Base-by-base conservation (phyloP, 257 asterid genomes). In the Solanum chiquidenum region DNA sequence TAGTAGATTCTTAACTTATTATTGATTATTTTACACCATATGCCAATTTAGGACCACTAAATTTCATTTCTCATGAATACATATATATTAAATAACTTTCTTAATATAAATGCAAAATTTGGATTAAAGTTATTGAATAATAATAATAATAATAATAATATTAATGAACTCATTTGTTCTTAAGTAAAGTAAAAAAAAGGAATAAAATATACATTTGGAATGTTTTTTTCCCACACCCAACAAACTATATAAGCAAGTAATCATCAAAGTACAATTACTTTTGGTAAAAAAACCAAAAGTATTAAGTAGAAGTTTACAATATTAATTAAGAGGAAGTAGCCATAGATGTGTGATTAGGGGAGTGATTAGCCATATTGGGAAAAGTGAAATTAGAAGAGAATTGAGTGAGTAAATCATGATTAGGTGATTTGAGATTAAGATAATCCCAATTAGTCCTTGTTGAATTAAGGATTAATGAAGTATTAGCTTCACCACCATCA, bases 401-500 rank as follows among this genome's bases (percentile, higher is more conserved):
- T 29, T 82, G 42, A 82, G 69, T 82, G 69, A 49, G 85, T 52
- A 82, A 82, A 82, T 82, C 66, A 31, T 49, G 69, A 79, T 79
- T 79, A 49, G 85, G 69, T 3, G 85, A 46, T 27, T 80, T 80
- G 18, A 80, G 40, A 46, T 80, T 18, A 23, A 76, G 35, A 76
- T 38, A 74, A 79, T 79, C 85, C 85, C 69, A 82, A 82, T 49
- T 82, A 74, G 83, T 74, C 14, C 11, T 49, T 29, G 44, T 42
- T 79, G 87, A 68, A 71, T 74, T 74, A 74, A 85, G 82, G 18
- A 10, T 16, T 40, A 71, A 33, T 71, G 87, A 66, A 66, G 44
- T 85, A 55, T 55, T 55, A 14, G 21, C 49, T 18, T 37, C 40
- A 46, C 86, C 93, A 71, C 90, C 93, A 82, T 91, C 93, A 64